Percentiles rank a stretch among this genome's conserved stretches.
Evolutionary conservation across 805 yeast genomes (phyloP).

Genomic region (Metschnikowia santaceciliae): DNA sequence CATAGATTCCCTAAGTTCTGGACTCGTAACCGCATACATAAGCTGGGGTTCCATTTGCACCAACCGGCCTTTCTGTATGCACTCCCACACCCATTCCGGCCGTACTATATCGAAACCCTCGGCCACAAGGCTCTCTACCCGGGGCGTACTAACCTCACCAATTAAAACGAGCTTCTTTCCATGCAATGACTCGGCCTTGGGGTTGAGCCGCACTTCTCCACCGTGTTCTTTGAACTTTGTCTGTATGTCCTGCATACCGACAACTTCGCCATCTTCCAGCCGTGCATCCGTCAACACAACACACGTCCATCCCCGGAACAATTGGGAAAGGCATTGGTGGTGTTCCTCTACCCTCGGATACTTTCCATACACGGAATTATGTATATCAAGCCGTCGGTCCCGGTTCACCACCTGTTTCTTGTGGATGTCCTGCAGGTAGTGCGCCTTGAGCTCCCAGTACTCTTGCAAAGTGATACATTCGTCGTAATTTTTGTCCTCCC

Average conservation of each 20-base stretch:
- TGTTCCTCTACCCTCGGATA: slow-evolving; percentile 6
- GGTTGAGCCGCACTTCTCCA: slow-evolving; percentile 36
- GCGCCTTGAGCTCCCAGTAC: slow-evolving; percentile 38
- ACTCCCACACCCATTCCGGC: slow-evolving; percentile 73
- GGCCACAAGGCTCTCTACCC: slow-evolving; percentile 21
- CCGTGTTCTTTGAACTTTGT: slow-evolving; percentile 44
- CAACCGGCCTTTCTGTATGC: slow-evolving; percentile 40
- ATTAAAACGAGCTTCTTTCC: slow-evolving; percentile 18
- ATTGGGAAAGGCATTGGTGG: slow-evolving; percentile 15
- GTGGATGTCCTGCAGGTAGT: slow-evolving; percentile 21
- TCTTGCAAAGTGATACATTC: slow-evolving; percentile 55
- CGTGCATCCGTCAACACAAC: slow-evolving; percentile 51
- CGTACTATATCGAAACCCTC: slow-evolving; percentile 57
- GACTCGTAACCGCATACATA: slow-evolving; percentile 41
- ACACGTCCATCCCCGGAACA: slow-evolving; percentile 48
- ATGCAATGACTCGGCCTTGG: slow-evolving; percentile 10
- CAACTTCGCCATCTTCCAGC: slow-evolving; percentile 23
- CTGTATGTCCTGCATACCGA: slow-evolving; percentile 33
- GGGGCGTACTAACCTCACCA: slow-evolving; percentile 28
- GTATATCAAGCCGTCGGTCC: slow-evolving; percentile 20
- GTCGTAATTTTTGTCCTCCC: slow-evolving; percentile 64
- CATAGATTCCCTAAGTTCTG: slow-evolving; percentile 17
- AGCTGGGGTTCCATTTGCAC: slow-evolving; percentile 61
- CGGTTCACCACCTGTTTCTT: slow-evolving; percentile 29
- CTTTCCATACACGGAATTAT: slow-evolving; percentile 15